Base-by-base conservation (phyloP, 345 rosid genomes). In the Adansonia digitata region DNA sequence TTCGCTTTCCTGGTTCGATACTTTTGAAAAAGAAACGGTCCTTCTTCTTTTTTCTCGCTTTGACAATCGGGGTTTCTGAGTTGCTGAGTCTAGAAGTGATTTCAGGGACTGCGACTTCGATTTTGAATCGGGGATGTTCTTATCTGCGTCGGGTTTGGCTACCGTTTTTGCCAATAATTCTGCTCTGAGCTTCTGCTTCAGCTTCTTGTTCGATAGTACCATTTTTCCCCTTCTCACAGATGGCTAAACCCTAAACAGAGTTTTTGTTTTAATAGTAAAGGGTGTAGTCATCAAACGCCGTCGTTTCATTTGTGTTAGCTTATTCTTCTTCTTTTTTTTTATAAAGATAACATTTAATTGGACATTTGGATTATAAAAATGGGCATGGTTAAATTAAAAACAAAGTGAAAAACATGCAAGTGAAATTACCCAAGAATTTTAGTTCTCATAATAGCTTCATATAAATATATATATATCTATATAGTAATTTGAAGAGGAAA, bases 171-270 rank as follows among this genome's bases (percentile, higher is more conserved):
- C 85, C 51, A 85, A 81, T 35, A 86, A 78, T 26, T 83, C 87
- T 62, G 77, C 81, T 51, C 94, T 82, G n/a, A 90, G 80, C 83
- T 83, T 90, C 84, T 91, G 89, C 87, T 94, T 94, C 46, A 94
- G 90, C 86, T 94, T 94, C 87, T 90, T 92, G 84, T 94, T 94
- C 42, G 97, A 94, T 35, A 92, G 79, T 72, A 92, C 97, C 98
- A 94, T 91, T 55, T 62, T 77, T 40, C 55, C 8, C 14, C 24
- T 48, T 24, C 35, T 11, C 68, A 20, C 26, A 49, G 12, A 13
- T 13, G 5, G 45, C 31, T 18, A 53, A 75, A 42, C 78, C 78
- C 68, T 67, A 56, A 34, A 29, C 8, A 35, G 20, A 42, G 53
- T n/a, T 37, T 7, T 18, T 13, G 31, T 17, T 43, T 45, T 12